Base-by-base conservation (phyloP, 495 filamentous ascomycete species). In the Neurospora tetraspora region DNA sequence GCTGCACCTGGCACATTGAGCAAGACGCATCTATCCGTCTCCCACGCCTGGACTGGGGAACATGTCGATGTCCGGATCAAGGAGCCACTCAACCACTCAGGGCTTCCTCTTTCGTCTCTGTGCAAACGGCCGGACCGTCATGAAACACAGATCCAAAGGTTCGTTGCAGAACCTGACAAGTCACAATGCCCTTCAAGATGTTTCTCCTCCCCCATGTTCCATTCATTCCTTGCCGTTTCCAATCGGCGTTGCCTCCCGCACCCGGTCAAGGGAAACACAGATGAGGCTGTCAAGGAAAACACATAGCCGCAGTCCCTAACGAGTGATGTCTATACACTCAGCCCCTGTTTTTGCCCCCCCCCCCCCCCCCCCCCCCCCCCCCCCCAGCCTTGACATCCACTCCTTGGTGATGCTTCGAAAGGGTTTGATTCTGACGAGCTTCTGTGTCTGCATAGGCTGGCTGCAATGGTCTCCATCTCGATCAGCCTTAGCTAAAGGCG, bases 61-160 rank as follows among this genome's bases (percentile, higher is more conserved):
- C 43, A 77, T 78, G 78, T 77, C 75, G 76, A 76, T 74, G 71
- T 74, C 77, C 78, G 77, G 78, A 73, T 69, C 76, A 71, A 69
- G 72, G 69, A 42, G 27, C 47, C 71, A 43, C 71, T 37, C 69
- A 40, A 68, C 73, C 71, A 72, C 69, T 73, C 38, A 61, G 20
- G n/a, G 43, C 61, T 18, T 34, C 43, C 20, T 34, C 14, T 18
- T 43, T 42, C 45, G 42, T 72, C 68, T 73, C 61, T 38, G 68
- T 70, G 71, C 74, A 76, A 79, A 76, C 77, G 74, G 73, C 70
- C 75, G 73, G 72, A 77, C 74, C 71, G 75, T 70, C 53, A 65
- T 71, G 74, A 75, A 76, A 78, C 76, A 74, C 65, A 53, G 69
- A 65, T 65, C 27, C 72, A 71, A 71, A 68, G 73, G 72, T 73